phyloP scores from a whole-genome alignment of 768 basidiomycete genomes.

The Paxillus involutus region DNA sequence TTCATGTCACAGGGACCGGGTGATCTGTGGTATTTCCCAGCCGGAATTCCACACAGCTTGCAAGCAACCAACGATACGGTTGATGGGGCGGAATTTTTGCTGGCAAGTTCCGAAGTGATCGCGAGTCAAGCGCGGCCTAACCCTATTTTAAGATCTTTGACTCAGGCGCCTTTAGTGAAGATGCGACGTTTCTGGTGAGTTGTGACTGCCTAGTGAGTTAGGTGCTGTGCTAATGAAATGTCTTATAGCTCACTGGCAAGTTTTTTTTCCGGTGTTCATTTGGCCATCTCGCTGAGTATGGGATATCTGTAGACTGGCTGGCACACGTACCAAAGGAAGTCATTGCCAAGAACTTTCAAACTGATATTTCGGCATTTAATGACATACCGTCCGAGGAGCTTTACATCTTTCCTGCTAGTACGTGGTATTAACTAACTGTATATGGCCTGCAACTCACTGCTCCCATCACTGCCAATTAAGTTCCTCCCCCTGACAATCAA shows the following conservation, averaged over 20 bases:
- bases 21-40: constrained; percentile 58
- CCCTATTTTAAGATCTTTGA: constrained; percentile 27
- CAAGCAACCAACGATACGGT: constrained; percentile 45
- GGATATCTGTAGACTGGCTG: constrained; percentile 48
- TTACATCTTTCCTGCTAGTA: constrained; percentile 48
- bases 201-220: neutral
- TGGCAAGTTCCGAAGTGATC: constrained; percentile 18
- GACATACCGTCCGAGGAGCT: constrained; percentile 51
- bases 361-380: constrained; percentile 44
- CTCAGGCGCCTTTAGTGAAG: constrained; percentile 46
- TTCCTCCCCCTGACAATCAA: constrained; percentile 30
- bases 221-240: neutral
- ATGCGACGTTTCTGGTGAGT: constrained; percentile 45
- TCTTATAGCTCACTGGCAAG: constrained; percentile 11
- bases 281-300: neutral
- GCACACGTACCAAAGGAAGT: constrained; percentile 55
- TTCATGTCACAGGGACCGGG: constrained; percentile 32
- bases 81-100: constrained; percentile 51
- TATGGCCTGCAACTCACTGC: neutral
- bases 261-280: constrained; percentile 20
- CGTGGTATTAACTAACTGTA: neutral
- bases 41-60: constrained; percentile 52
- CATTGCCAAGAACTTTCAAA: constrained; percentile 60
- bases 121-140: neutral
- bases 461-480: constrained; percentile 16